Percentiles rank a stretch among this genome's conserved stretches.
Evolutionary conservation across 1,284 basidiomycete species (phyloP).

Genomic region (Ustilago sp.): DNA sequence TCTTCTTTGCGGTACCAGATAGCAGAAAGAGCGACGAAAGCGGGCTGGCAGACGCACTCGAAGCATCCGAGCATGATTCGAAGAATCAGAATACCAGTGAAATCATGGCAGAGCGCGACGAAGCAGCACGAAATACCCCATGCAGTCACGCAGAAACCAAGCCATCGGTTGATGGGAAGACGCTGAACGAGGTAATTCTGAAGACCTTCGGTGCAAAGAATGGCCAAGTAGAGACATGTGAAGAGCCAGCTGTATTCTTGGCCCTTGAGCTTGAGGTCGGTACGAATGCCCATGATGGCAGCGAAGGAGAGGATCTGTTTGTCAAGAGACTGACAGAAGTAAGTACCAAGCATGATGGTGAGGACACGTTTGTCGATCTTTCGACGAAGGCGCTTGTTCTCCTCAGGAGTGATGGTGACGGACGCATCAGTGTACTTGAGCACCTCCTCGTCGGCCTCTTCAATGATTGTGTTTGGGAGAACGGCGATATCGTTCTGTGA

Average conservation of each 20-base stretch:
- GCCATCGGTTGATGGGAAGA: constrained; percentile 56
- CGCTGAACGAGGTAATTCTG: constrained; percentile 58
- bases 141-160: constrained; percentile 45
- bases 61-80: constrained; percentile 64
- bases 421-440: constrained; percentile 37
- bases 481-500: constrained; percentile 24
- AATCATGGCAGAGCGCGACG: constrained; percentile 56
- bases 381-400: constrained; percentile 66
- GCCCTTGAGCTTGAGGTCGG: constrained; percentile 59
- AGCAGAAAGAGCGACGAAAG: constrained; percentile 55
- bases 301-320: constrained; percentile 74
- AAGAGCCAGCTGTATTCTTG: constrained; percentile 63
- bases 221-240: constrained; percentile 63
- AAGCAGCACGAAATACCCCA: constrained; percentile 55
- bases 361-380: constrained; percentile 74
- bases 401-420: constrained; percentile 44
- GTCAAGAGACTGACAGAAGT: constrained; percentile 74
- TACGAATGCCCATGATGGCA: constrained; percentile 74
- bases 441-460: constrained; percentile 48
- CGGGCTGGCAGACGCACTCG: constrained; percentile 61
- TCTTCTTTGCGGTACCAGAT: constrained; percentile 55
- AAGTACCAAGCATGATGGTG: constrained; percentile 74
- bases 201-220: constrained; percentile 48
- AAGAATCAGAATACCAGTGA: constrained; percentile 50
- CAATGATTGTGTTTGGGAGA: constrained; percentile 41